These are phyloP conservation scores for Podospora pseudopauciseta DNA, from an alignment of 495 filamentous ascomycete genomes.

Conservation along the genomic window DNA sequence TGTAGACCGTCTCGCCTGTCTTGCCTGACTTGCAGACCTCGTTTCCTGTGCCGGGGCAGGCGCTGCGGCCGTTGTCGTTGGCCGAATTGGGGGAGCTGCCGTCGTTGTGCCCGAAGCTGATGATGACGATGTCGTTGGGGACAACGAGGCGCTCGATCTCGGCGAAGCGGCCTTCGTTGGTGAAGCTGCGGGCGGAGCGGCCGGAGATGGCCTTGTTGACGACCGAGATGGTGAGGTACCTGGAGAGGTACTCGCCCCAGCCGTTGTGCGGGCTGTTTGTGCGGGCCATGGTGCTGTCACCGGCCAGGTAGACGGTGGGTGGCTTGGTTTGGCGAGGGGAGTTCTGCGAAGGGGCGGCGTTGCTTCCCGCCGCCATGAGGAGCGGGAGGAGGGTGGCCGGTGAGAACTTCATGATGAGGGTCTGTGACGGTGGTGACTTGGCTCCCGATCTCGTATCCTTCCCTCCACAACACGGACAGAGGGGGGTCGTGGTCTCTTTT, in stretches of 20 bases:
- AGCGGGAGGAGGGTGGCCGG: slow-evolving; percentile 11
- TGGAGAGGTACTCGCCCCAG: slow-evolving; percentile 58
- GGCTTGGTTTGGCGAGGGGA: slow-evolving; percentile 17
- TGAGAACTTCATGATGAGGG: slow-evolving; percentile 9
- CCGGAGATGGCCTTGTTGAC: slow-evolving; percentile 58
- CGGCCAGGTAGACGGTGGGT: slow-evolving; percentile 49
- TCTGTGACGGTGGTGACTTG: neutral
- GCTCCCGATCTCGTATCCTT: neutral
- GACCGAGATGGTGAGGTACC: slow-evolving; percentile 44
- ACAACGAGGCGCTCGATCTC: slow-evolving; percentile 47
- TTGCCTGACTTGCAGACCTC: slow-evolving; percentile 54
- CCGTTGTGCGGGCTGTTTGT: slow-evolving; percentile 27
- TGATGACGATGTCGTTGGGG: slow-evolving; percentile 55
- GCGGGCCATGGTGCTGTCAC: slow-evolving; percentile 57
- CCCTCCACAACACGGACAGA: neutral
- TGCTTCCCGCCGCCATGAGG: neutral
- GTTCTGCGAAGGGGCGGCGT: slow-evolving; percentile 3
- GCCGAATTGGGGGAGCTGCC: slow-evolving; percentile 53
- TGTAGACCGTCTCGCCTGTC: slow-evolving; percentile 51
- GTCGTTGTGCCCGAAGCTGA: slow-evolving; percentile 66
- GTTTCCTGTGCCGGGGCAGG: slow-evolving; percentile 51
- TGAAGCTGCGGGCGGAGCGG: slow-evolving; percentile 58
- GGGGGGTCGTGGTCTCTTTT: neutral
- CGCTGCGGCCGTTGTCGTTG: slow-evolving; percentile 57
- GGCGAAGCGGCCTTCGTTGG: slow-evolving; percentile 57